phyloP scores from a whole-genome alignment of 805 yeast species.

The Yarrowia osloensis region DNA sequence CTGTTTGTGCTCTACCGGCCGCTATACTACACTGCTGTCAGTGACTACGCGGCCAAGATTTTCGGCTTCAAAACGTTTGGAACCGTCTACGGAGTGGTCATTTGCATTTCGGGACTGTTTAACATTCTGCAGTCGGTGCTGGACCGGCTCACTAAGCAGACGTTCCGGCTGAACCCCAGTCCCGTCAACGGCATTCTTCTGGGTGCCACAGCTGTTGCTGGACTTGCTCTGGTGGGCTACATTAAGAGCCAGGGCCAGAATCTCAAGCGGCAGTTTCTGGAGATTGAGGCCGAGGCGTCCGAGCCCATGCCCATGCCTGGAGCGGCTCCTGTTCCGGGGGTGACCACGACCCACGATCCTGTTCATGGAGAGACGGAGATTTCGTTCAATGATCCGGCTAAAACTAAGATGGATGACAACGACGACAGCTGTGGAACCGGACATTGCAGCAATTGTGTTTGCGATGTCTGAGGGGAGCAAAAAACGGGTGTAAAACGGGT shows the following conservation, averaged over 20 bases:
- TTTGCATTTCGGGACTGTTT: conserved; percentile 78
- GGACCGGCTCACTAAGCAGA: conserved; percentile 69
- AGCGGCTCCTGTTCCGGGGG: background rate
- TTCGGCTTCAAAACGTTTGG: conserved; percentile 94
- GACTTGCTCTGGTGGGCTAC: conserved; percentile 38
- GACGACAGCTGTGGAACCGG: conserved; percentile 28
- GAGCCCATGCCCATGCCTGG: conserved; percentile 45
- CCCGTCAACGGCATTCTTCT: conserved; percentile 70
- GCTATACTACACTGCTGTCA: conserved; percentile 86
- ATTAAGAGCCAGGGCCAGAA: conserved; percentile 45
- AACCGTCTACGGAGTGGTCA: conserved; percentile 82
- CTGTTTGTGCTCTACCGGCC: conserved; percentile 83
- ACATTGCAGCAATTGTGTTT: conserved; percentile 34
- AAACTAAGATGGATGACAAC: background rate
- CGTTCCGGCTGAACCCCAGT: conserved; percentile 70
- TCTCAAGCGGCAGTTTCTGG: conserved; percentile 55
- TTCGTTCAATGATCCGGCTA: background rate
- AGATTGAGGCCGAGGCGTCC: conserved; percentile 66
- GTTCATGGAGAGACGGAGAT: background rate
- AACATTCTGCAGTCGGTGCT: conserved; percentile 70
- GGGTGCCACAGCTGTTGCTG: conserved; percentile 44
- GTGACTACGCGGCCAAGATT: conserved; percentile 89
- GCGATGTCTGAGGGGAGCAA: conserved; percentile 26
- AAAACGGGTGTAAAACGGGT: too few species aligned
- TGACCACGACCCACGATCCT: background rate